Percentiles rank a stretch among this genome's conserved stretches.
phyloP scores from a whole-genome alignment of 495 filamentous ascomycete species.

The Podospora bellae-mahoneyi region DNA sequence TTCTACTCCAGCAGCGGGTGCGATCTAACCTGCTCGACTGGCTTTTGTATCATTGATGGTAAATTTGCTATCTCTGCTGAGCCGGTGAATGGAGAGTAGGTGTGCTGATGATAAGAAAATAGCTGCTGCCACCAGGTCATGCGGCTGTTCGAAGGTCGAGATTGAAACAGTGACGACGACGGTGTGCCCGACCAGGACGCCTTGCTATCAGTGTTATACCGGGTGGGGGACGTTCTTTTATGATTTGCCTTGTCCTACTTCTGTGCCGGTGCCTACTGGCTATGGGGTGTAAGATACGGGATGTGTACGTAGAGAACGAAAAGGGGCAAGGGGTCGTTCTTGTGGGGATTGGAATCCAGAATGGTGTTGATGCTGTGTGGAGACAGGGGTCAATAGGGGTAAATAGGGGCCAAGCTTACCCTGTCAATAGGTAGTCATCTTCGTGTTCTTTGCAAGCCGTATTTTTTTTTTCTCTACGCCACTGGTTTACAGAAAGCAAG shows the following conservation, averaged over 20 bases:
- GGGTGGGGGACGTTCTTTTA: constrained; percentile 27
- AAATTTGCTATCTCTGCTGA: not conserved
- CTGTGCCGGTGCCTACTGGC: not conserved
- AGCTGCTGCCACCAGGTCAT: constrained; percentile 24
- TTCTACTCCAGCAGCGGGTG: constrained; percentile 29
- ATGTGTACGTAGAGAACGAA: not conserved
- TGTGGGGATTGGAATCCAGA: not conserved
- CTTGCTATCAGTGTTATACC: constrained; percentile 28
- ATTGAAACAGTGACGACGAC: constrained; percentile 25
- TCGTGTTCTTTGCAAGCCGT: too few species aligned
- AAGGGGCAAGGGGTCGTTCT: not conserved
- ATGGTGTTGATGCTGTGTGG: not conserved
- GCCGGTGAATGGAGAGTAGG: not conserved
- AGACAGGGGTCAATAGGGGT: not conserved
- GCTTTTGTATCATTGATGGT: constrained; percentile 31
- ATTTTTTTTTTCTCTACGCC: too few species aligned
- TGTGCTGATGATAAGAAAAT: not conserved
- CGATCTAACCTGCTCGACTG: constrained; percentile 17
- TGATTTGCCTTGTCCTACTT: constrained; percentile 15
- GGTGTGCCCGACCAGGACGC: constrained; percentile 23
- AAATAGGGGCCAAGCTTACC: not conserved
- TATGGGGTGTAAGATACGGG: not conserved
- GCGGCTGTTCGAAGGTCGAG: constrained; percentile 21
- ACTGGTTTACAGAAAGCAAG: too few species aligned
- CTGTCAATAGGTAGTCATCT: too few species aligned